Conservation (phyloP, 148 eudicot genomes). For the Vaccinium vitisidaea region DNA sequence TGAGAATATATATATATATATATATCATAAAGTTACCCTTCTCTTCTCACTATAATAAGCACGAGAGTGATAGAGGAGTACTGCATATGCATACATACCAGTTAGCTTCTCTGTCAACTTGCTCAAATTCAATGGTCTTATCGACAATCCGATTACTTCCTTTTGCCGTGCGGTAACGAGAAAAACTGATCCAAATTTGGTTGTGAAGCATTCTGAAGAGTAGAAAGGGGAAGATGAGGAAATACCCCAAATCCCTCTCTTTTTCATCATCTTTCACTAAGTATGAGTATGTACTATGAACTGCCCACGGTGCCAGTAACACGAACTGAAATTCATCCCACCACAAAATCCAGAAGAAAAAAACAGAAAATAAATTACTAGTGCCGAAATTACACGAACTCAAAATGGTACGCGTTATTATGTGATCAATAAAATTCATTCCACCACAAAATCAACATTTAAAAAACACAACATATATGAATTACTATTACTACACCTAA, state of each 20-base stretch:
- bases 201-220: conserved; percentile 53
- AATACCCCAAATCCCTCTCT: conserved; percentile 29
- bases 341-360: too few relatives aligned
- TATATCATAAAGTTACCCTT: too few relatives aligned
- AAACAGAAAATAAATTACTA: too few relatives aligned
- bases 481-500: too few relatives aligned
- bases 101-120: conserved; percentile 62
- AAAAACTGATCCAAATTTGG: conserved; percentile 62
- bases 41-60: too few relatives aligned
- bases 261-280: conserved; percentile 17
- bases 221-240: conserved; percentile 39
- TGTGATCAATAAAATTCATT: too few relatives aligned
- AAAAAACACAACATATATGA: too few relatives aligned
- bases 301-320: conserved; percentile 50
- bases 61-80: too few relatives aligned
- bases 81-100: conserved; percentile 33
- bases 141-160: conserved; percentile 60
- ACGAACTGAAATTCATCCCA: conserved; percentile 31
- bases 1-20: too few relatives aligned
- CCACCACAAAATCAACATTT: too few relatives aligned
- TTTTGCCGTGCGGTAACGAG: conserved; percentile 65
- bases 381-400: too few relatives aligned
- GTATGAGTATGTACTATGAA: conserved; percentile 36
- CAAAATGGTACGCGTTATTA: too few relatives aligned
- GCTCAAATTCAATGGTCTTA: conserved; percentile 67